Conservation (phyloP, 495 filamentous ascomycete genomes). For the Aspergillus cavernicola region DNA sequence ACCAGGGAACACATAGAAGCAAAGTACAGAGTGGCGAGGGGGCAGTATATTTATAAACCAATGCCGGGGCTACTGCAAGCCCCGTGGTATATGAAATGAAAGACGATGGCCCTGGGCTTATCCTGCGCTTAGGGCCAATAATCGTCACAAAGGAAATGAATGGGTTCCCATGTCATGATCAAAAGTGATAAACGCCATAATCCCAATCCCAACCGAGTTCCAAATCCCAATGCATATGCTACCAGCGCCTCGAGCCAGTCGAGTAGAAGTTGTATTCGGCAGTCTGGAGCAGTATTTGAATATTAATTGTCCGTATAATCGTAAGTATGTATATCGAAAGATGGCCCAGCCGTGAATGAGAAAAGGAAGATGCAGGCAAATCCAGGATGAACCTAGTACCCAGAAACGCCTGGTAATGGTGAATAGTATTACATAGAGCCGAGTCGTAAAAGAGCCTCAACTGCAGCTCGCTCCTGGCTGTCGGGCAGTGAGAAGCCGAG, state of each 20-base stretch:
- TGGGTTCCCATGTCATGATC: neutral
- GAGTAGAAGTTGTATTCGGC: constrained; percentile 13
- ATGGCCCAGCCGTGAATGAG: constrained; percentile 19
- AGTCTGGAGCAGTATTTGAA: constrained; percentile 14
- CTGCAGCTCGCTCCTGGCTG: constrained; percentile 73
- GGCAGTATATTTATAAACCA: constrained; percentile 6
- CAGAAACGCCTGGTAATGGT: constrained; percentile 12
- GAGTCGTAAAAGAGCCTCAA: constrained; percentile 78
- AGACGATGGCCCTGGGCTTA: neutral
- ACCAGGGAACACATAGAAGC: constrained; percentile 14
- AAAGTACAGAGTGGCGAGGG: constrained; percentile 10
- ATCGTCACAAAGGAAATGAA: constrained; percentile 3
- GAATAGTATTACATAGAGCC: constrained; percentile 72
- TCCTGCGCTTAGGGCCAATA: constrained; percentile 2
- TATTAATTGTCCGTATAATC: constrained; percentile 11
- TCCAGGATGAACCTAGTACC: neutral
- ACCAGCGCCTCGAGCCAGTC: constrained; percentile 22
- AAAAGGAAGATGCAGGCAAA: constrained; percentile 10
- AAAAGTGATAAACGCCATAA: constrained; percentile 23
- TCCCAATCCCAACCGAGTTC: constrained; percentile 12
- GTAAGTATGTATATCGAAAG: constrained; percentile 13
- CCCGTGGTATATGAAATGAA: constrained; percentile 3
- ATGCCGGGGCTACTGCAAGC: constrained; percentile 11
- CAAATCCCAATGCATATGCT: constrained; percentile 21
- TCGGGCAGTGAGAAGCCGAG: constrained; percentile 30